Evolutionary conservation across 108 stramenopile genomes (phyloP).

Genomic region (Skeletonema menzelii): DNA sequence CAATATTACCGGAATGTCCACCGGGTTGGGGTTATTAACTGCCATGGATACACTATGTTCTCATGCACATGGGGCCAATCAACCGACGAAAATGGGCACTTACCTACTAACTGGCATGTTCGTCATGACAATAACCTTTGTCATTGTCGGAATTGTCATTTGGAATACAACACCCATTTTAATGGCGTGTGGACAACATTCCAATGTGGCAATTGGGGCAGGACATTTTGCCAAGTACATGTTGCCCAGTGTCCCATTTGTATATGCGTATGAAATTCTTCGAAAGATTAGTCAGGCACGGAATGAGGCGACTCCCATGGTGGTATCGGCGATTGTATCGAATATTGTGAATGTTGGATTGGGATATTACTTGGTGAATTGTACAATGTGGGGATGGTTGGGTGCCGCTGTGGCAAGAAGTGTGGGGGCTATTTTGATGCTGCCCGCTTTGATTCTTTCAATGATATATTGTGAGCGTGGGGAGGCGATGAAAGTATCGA

Average conservation of each 20-base stretch:
- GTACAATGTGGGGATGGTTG: conserved; percentile 38
- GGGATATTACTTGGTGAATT: conserved; percentile 45
- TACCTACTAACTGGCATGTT: conserved; percentile 34
- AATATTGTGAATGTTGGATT: conserved; percentile 29
- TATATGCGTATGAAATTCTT: conserved; percentile 36
- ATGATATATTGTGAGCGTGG: conserved; percentile 17
- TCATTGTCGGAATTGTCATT: conserved; percentile 7
- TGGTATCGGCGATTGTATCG: conserved; percentile 21
- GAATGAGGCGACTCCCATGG: conserved; percentile 45
- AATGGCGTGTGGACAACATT: conserved; percentile 22
- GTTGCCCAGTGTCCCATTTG: conserved; percentile 45
- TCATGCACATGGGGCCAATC: conserved; percentile 47
- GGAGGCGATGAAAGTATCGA: conserved; percentile 3
- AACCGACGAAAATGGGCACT: conserved; percentile 43
- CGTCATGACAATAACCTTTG: conserved; percentile 18
- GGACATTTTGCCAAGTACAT: conserved; percentile 29
- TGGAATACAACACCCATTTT: conserved; percentile 21
- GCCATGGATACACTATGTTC: conserved; percentile 50
- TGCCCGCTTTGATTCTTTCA: conserved; percentile 24
- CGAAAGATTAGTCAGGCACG: conserved; percentile 41
- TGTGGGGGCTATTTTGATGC: conserved; percentile 15
- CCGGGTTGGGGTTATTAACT: conserved; percentile 40
- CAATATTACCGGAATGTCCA: conserved; percentile 36
- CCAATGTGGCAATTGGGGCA: conserved; percentile 17
- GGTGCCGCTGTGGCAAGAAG: conserved; percentile 45